These are phyloP conservation scores for Boletus smithii DNA, from an alignment of 1,284 basidiomycete genomes.

Conservation along the genomic window DNA sequence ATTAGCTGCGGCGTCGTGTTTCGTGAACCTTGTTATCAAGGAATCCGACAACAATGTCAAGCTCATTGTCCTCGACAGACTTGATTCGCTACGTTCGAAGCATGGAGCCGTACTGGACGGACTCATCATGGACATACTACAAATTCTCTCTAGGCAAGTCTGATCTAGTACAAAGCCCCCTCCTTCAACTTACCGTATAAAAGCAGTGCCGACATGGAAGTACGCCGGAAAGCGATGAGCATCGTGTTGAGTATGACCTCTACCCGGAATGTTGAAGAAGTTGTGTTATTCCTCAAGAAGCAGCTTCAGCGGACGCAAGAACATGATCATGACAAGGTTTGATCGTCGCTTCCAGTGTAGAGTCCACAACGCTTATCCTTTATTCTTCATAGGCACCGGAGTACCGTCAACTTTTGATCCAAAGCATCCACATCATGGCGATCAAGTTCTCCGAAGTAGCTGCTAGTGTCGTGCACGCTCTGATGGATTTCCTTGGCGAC, in stretches of 20 bases:
- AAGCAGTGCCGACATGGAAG: conserved; percentile 90
- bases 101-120: conserved; percentile 92
- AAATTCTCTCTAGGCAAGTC: conserved; percentile 75
- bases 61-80: conserved; percentile 93
- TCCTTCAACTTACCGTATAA: background rate
- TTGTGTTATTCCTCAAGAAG: conserved; percentile 96
- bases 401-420: conserved; percentile 95
- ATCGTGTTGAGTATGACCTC: conserved; percentile 95
- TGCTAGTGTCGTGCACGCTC: conserved; percentile 91
- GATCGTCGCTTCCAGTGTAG: background rate
- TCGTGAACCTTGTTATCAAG: conserved; percentile 89
- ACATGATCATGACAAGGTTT: conserved; percentile 78
- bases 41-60: conserved; percentile 99
- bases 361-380: background rate
- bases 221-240: conserved; percentile 87
- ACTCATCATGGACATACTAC: conserved; percentile 94
- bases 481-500: conserved; percentile 99
- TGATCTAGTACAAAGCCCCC: background rate
- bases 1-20: conserved; percentile 82
- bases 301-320: conserved; percentile 93
- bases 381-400: conserved; percentile 68
- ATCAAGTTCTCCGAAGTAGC: conserved; percentile 99
- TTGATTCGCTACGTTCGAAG: conserved; percentile 80
- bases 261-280: conserved; percentile 96
- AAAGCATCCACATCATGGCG: conserved; percentile 95